phyloP scores from a whole-genome alignment of 2,329 filamentous ascomycete species.

The Mariannaea elegans region DNA sequence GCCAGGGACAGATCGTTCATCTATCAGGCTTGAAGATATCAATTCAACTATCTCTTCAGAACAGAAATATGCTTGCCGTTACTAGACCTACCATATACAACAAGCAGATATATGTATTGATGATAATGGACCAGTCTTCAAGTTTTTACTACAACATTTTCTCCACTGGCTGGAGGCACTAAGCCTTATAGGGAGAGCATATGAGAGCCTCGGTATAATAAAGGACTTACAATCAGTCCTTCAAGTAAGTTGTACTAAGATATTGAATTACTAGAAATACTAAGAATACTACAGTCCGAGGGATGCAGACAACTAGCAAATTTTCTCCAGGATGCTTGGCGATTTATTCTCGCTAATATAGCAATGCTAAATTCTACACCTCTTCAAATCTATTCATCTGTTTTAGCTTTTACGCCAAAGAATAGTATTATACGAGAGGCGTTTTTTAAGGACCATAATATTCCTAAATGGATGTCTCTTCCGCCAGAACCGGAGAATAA shows the following conservation, averaged over 20 bases:
- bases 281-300: no score
- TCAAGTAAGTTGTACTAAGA: neutral
- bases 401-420: conserved; percentile 1
- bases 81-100: neutral
- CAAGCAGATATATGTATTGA: neutral
- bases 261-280: neutral
- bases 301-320: neutral
- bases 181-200: neutral
- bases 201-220: neutral
- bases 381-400: conserved; percentile 13
- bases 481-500: neutral
- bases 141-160: neutral
- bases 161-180: conserved; percentile 1
- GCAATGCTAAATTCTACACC: neutral
- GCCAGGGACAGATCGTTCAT: neutral
- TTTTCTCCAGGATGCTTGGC: neutral
- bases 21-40: neutral
- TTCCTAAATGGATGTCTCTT: neutral
- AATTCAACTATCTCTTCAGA: neutral
- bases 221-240: neutral
- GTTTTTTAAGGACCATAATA: no score
- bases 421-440: no score
- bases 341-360: neutral
- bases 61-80: neutral
- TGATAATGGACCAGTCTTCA: neutral